A percentile compares a stretch with the other conserved stretches of the same genome.
phyloP scores from a whole-genome alignment of 2,329 filamentous ascomycete species.

The Alternaria metachromatica region DNA sequence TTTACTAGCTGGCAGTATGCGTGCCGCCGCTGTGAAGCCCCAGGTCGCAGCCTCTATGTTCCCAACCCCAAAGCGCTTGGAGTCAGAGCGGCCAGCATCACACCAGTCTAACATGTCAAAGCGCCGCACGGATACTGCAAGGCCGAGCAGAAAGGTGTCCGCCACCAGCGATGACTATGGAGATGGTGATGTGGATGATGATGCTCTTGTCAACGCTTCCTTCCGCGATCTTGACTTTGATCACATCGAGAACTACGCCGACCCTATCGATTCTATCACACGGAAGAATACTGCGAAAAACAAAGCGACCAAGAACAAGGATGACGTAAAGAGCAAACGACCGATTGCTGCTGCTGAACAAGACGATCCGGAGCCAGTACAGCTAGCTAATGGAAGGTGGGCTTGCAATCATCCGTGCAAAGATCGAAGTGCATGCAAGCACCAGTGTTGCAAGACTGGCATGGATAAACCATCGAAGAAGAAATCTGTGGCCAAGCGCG shows the following conservation, averaged over 20 bases:
- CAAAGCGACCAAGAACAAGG: constrained; percentile 12
- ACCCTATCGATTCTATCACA: constrained; percentile 25
- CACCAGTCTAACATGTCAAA: constrained; percentile 39
- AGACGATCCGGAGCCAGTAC: constrained; percentile 51
- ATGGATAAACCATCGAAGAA: constrained; percentile 67
- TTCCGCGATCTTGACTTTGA: constrained; percentile 52
- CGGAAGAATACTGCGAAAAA: constrained; percentile 31
- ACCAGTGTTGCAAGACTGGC: constrained; percentile 75
- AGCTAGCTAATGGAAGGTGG: constrained; percentile 74
- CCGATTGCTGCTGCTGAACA: constrained; percentile 9
- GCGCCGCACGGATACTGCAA: constrained; percentile 29
- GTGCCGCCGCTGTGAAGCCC: constrained; percentile 60
- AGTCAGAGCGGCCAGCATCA: constrained; percentile 20
- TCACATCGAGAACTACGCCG: constrained; percentile 60
- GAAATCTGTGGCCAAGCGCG: constrained; percentile 39
- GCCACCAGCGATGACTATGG: constrained; percentile 58
- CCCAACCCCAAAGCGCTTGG: constrained; percentile 32
- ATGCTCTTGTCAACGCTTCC: constrained; percentile 58
- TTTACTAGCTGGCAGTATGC: constrained; percentile 61
- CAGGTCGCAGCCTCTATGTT: constrained; percentile 57
- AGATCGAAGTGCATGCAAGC: constrained; percentile 68
- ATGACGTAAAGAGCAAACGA: not conserved
- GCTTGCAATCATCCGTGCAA: constrained; percentile 75
- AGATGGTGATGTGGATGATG: constrained; percentile 60
- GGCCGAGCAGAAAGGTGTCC: constrained; percentile 12